phyloP scores from a whole-genome alignment of 495 filamentous ascomycete species.

The Neurospora pannonica region DNA sequence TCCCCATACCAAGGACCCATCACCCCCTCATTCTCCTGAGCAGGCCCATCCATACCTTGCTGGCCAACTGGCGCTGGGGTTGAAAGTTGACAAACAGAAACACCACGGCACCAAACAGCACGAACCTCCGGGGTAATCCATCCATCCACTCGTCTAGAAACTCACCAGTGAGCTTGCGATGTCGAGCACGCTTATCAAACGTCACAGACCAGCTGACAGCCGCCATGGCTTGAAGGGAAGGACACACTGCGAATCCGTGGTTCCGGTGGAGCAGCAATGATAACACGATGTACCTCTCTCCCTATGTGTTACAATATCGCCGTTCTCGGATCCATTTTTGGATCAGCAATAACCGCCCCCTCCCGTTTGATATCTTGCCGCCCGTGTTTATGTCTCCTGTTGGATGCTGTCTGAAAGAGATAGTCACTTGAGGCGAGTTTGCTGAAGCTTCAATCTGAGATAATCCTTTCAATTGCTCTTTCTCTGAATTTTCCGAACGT shows the following conservation, averaged over 20 bases:
- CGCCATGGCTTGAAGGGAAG: neutral
- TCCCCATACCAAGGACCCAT: neutral
- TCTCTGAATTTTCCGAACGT: neutral
- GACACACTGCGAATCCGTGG: neutral
- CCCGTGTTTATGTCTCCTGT: neutral
- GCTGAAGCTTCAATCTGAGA: neutral
- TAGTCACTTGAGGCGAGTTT: neutral
- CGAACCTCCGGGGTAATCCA: neutral
- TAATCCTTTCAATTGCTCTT: neutral
- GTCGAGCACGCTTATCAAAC: neutral
- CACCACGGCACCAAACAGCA: neutral
- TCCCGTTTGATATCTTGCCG: neutral
- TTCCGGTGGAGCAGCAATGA: neutral
- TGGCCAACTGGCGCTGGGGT: neutral
- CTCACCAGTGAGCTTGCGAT: neutral
- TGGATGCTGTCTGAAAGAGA: neutral
- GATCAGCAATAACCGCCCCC: neutral
- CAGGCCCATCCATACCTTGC: neutral
- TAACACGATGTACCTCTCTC: neutral
- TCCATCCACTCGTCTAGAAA: neutral
- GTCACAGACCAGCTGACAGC: neutral
- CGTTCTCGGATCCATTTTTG: slow-evolving; percentile 3
- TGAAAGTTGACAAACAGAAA: neutral
- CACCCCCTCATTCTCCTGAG: neutral
- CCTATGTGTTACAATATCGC: neutral